These are phyloP conservation scores for Aspergillus aculeatinus DNA, from an alignment of 2,329 filamentous ascomycete genomes.

Conservation along the genomic window DNA sequence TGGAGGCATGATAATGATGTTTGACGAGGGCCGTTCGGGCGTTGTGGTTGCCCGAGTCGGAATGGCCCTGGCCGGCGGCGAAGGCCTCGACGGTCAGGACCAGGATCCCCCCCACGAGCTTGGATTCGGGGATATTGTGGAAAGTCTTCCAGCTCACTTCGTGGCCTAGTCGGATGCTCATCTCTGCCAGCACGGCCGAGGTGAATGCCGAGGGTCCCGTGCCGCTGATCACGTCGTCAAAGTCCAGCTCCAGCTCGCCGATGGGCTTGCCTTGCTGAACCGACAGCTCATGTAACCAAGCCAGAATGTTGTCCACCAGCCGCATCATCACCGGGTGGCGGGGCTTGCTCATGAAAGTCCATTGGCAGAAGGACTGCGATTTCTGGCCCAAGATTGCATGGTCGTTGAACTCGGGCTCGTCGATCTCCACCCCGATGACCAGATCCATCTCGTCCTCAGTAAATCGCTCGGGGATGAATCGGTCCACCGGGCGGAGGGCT, in stretches of 20 bases:
- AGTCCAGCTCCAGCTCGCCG: slow-evolving; percentile 63
- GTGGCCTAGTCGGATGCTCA: slow-evolving; percentile 52
- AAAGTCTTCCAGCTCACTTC: slow-evolving; percentile 63
- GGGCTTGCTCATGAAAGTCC: slow-evolving; percentile 72
- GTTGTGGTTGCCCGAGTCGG: slow-evolving; percentile 69
- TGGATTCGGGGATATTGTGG: slow-evolving; percentile 65
- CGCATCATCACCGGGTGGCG: slow-evolving; percentile 66
- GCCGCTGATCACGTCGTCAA: slow-evolving; percentile 71
- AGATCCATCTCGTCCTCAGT: slow-evolving; percentile 65
- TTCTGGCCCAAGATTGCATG: slow-evolving; percentile 68
- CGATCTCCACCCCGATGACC: slow-evolving; percentile 69
- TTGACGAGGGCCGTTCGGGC: slow-evolving; percentile 66
- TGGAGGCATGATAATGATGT: slow-evolving; percentile 73
- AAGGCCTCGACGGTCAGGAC: slow-evolving; percentile 71
- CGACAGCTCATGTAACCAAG: slow-evolving; percentile 63
- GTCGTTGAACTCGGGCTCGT: slow-evolving; percentile 63
- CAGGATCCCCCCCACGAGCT: slow-evolving; percentile 62
- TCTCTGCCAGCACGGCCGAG: slow-evolving; percentile 62
- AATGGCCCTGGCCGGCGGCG: slow-evolving; percentile 71
- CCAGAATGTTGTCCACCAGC: slow-evolving; percentile 67
- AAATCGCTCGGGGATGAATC: slow-evolving; percentile 65
- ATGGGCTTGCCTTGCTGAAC: slow-evolving; percentile 59
- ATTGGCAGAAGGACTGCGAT: slow-evolving; percentile 70
- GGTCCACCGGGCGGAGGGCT: slow-evolving; percentile 52
- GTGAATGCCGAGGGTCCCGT: slow-evolving; percentile 72